Evolutionary conservation across 441 rosid genomes (phyloP).

Genomic region (Erodium chrysanthum): DNA sequence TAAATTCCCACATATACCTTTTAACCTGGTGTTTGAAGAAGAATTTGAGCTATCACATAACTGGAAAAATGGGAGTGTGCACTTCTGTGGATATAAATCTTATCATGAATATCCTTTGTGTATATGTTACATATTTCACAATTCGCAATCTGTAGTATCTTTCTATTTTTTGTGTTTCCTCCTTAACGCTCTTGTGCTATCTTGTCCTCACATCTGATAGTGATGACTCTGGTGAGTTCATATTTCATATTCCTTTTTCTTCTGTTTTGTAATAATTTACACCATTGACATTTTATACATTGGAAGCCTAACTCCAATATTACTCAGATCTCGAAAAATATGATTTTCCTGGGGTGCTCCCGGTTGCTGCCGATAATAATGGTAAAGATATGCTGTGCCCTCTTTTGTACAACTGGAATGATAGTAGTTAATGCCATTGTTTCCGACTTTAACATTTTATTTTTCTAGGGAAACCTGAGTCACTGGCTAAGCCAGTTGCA

Average conservation of each 20-base stretch:
- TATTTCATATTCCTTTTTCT: not conserved
- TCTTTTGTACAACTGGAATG: not conserved
- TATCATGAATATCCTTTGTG: conserved; percentile 47
- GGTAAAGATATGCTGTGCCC: conserved; percentile 20
- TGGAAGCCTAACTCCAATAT: not conserved
- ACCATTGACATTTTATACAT: not conserved
- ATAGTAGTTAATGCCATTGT: not conserved
- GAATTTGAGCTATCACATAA: conserved; percentile 63
- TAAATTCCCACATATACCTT: conserved; percentile 49
- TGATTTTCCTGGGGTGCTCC: conserved; percentile 16
- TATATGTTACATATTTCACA: not conserved
- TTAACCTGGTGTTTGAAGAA: conserved; percentile 52
- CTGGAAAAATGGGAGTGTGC: conserved; percentile 62
- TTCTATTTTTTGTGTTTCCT: conserved; percentile 13
- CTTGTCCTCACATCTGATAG: conserved; percentile 15
- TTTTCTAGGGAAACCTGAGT: conserved; percentile 19
- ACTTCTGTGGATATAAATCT: conserved; percentile 54
- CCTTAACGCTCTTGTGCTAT: conserved; percentile 33
- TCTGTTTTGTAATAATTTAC: not conserved
- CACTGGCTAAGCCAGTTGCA: conserved; percentile 7
- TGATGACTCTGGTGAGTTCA: conserved; percentile 28
- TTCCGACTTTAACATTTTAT: not conserved
- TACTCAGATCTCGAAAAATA: conserved; percentile 10
- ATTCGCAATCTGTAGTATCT: not conserved
- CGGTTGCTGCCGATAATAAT: conserved; percentile 11